Evolutionary conservation across 306 rosid genomes (phyloP).

Genomic region (Quercus agrifolia): DNA sequence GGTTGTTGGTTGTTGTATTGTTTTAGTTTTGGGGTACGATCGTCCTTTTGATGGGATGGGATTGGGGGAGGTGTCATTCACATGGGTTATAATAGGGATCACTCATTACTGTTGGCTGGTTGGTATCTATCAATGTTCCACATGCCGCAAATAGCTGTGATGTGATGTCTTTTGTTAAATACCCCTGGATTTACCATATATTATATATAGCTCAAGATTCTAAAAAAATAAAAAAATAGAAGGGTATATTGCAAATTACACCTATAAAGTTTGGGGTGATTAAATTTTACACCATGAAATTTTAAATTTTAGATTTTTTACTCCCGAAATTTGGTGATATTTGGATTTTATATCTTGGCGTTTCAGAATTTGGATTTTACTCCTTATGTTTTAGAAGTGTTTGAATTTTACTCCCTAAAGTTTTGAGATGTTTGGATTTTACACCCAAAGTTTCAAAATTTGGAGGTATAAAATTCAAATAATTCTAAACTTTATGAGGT

Average conservation of each 20-base stretch:
- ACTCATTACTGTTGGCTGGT: background rate
- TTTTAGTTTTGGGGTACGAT: background rate
- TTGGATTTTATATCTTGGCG: fast-evolving
- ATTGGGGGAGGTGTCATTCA: background rate
- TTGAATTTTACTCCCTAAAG: fast-evolving
- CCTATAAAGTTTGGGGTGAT: fast-evolving
- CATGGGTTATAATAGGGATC: background rate
- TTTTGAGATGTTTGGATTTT: too few species aligned
- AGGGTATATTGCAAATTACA: fast-evolving
- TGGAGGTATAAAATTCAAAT: fast-evolving
- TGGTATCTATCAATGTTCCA: background rate
- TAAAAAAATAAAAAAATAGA: too few species aligned
- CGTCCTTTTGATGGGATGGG: background rate
- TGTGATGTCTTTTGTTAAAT: background rate
- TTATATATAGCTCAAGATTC: background rate
- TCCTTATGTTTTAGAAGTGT: too few species aligned
- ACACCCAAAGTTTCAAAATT: too few species aligned
- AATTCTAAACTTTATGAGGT: too few species aligned
- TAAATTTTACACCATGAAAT: fast-evolving
- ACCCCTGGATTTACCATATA: background rate
- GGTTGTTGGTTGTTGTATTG: too few species aligned
- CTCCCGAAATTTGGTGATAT: too few species aligned
- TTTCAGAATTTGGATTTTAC: too few species aligned
- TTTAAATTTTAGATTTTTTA: too few species aligned
- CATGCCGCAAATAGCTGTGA: background rate